phyloP scores from a whole-genome alignment of 805 yeast species.

The Candida ficus region DNA sequence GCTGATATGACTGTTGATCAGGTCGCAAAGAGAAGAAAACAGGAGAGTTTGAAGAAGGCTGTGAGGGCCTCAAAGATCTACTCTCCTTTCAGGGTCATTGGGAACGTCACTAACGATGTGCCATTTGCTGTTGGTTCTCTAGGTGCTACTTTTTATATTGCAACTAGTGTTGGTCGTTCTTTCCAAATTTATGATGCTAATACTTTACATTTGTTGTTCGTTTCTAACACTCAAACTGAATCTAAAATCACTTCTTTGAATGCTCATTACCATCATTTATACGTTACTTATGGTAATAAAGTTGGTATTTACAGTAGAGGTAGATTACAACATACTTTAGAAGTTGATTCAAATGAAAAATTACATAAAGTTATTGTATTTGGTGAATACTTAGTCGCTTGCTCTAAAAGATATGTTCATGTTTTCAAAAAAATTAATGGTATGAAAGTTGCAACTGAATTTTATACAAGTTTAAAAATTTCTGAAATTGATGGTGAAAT shows the following conservation, averaged over 20 bases:
- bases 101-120: slow-evolving; percentile 78
- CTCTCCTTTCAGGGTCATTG: slow-evolving; percentile 84
- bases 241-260: slow-evolving; percentile 63
- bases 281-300: slow-evolving; percentile 64
- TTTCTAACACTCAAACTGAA: slow-evolving; percentile 74
- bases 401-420: slow-evolving; percentile 42
- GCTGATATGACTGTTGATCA: background rate
- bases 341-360: slow-evolving; percentile 27
- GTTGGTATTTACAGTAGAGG: slow-evolving; percentile 86
- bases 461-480: slow-evolving; percentile 57
- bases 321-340: slow-evolving; percentile 40
- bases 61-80: slow-evolving; percentile 51
- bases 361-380: slow-evolving; percentile 55
- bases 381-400: slow-evolving; percentile 72
- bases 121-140: slow-evolving; percentile 88
- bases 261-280: slow-evolving; percentile 82
- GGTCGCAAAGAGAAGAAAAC: slow-evolving; percentile 5
- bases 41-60: slow-evolving; percentile 8
- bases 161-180: slow-evolving; percentile 82
- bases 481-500: slow-evolving; percentile 67
- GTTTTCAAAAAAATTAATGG: slow-evolving; percentile 49
- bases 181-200: slow-evolving; percentile 94
- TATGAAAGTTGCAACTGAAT: slow-evolving; percentile 48
- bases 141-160: slow-evolving; percentile 83
- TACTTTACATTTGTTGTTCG: slow-evolving; percentile 77